Evolutionary conservation across 73 alveolate genomes (phyloP).

Genomic region (Paramecium octaurelia): DNA sequence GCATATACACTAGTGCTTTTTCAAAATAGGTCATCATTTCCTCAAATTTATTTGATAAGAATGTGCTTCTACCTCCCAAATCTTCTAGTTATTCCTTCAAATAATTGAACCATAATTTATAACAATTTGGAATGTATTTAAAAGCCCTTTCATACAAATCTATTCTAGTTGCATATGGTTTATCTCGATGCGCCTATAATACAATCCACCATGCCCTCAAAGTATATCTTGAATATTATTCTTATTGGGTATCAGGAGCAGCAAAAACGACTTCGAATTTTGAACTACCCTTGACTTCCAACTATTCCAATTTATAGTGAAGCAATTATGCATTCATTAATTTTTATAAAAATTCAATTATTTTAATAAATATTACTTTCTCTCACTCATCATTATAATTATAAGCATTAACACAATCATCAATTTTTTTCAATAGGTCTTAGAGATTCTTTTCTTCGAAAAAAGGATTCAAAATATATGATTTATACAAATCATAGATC

Average conservation of each 20-base stretch:
- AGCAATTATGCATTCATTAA: constrained; percentile 41
- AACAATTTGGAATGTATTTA: constrained; percentile 82
- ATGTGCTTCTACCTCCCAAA: constrained; percentile 68
- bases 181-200: constrained; percentile 21
- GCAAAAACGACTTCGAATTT: constrained; percentile 43
- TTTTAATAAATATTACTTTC: neutral
- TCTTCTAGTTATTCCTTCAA: constrained; percentile 84
- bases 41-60: neutral
- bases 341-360: neutral
- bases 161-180: constrained; percentile 67
- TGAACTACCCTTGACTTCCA: neutral
- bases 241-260: constrained; percentile 23
- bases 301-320: constrained; percentile 29
- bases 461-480: neutral
- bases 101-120: constrained; percentile 93
- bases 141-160: constrained; percentile 89
- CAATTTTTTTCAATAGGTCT: neutral
- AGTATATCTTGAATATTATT: constrained; percentile 7
- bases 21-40: constrained; percentile 66
- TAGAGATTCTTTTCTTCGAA: neutral
- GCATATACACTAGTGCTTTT: constrained; percentile 87
- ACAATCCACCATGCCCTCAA: constrained; percentile 51
- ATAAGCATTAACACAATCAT: neutral
- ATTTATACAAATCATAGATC: neutral
- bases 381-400: neutral